Evolutionary conservation across 2,329 filamentous ascomycete species (phyloP), one percentile per base, ranked within the genome.

Genomic region (Phoma sp.): DNA sequence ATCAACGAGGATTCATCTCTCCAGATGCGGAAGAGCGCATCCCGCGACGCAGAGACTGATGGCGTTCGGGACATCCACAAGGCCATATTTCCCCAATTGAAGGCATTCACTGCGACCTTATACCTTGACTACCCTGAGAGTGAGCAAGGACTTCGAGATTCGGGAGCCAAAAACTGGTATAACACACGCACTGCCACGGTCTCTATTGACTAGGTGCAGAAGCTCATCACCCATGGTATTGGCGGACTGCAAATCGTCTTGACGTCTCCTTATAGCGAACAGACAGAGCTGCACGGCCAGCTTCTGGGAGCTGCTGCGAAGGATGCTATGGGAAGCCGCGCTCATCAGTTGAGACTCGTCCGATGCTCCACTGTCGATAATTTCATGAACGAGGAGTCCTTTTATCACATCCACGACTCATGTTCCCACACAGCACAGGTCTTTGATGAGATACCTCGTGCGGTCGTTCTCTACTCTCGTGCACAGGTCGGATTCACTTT

Each of bases 321-420:
- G 13, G 4, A 7, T 13, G 32, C 9, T 4, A 33, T 5, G 7
- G 7, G 7, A 7, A n/a, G 13, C 9, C 10, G 5, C 7, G 32
- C 32, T 11, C n/a, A 14, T 9, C 36, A 38, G 5, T 10, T 38
- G 6, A 5, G 5, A 7, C 9, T 10, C 6, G 36, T 38, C 6
- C 36, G 36, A 18, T 38, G n/a, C 14, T 38, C 36, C 6, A 38
- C 36, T 4, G 6, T 38, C n/a, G 36, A 38, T 14, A 4, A 22
- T n/a, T 37, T 38, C 30, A 47, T 84, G 73, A n/a, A 9, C 36
- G 36, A 38, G n/a, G 36, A 38, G 32, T 33, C 10, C 7, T 33
- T 33, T 11, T 33, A 33, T 13, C 32, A 33, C 13, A 11, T 33
- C 4, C 32, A 33, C 32, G 32, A 33, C 13, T 9, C 32, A 5